Evolutionary conservation across 257 asterid species (phyloP).

Genomic region (Cordia subcordata): DNA sequence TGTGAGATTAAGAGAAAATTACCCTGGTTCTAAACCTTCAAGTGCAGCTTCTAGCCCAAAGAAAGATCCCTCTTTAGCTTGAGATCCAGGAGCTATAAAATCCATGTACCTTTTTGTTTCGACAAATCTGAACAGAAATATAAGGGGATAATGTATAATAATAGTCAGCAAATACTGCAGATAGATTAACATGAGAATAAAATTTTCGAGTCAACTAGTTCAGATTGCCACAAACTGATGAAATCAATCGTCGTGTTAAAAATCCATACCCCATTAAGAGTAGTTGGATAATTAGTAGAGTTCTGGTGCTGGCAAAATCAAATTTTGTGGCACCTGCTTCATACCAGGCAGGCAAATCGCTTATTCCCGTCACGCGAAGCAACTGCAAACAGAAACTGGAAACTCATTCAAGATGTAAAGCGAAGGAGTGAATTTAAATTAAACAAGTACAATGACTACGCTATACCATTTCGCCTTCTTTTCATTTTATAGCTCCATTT

Average conservation of each 20-base stretch:
- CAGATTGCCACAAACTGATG: neutral
- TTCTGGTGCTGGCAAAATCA: constrained; percentile 61
- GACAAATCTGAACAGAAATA: constrained; percentile 49
- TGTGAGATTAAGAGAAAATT: neutral
- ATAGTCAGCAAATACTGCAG: neutral
- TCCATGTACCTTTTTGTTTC: constrained; percentile 91
- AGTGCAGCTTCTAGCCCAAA: constrained; percentile 79
- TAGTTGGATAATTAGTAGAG: constrained; percentile 66
- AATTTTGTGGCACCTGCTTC: constrained; percentile 90
- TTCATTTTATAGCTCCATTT: too few species aligned
- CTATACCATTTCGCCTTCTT: too few species aligned
- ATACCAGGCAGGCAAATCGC: constrained; percentile 80
- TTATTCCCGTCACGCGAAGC: constrained; percentile 67
- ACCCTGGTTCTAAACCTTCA: constrained; percentile 54
- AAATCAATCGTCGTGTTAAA: neutral
- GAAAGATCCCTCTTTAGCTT: constrained; percentile 72
- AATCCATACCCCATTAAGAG: constrained; percentile 77
- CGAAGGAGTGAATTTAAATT: neutral
- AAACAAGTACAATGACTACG: too few species aligned
- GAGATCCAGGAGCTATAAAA: constrained; percentile 73
- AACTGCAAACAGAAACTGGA: constrained; percentile 35
- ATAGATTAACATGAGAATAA: too few species aligned
- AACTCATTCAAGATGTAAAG: constrained; percentile 5
- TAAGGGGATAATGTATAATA: neutral
- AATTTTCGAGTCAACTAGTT: too few species aligned